Conservation (phyloP, 306 rosid genomes). For the Trifolium fragiferum region DNA sequence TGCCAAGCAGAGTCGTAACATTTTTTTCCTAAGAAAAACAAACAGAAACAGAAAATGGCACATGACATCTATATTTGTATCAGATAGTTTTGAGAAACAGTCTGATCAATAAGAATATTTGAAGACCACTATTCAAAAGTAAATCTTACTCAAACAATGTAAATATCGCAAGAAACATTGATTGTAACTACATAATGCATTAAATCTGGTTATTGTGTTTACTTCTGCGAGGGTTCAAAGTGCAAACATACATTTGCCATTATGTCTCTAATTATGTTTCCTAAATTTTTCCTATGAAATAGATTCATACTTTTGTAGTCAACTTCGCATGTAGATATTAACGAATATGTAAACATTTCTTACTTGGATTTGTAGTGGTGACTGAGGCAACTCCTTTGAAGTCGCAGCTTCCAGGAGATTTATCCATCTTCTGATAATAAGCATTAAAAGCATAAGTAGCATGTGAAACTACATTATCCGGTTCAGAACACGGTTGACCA, state of each 20-base stretch:
- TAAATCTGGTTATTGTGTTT: neutral
- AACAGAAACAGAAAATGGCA: no score
- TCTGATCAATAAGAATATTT: no score
- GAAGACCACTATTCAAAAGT: no score
- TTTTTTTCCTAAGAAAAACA: no score
- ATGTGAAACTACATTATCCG: conserved; percentile 73
- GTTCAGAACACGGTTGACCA: conserved; percentile 84
- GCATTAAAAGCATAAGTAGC: conserved; percentile 90
- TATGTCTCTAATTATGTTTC: neutral
- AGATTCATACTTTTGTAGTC: conserved; percentile 1
- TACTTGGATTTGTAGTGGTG: conserved; percentile 97
- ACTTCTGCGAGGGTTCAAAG: neutral
- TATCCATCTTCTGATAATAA: conserved; percentile 79
- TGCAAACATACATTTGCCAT: neutral
- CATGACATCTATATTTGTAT: no score
- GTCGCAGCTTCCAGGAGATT: conserved; percentile 84
- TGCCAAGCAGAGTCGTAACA: no score
- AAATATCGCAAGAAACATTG: neutral
- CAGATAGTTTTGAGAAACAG: no score
- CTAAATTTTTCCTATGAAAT: neutral
- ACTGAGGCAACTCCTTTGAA: conserved; percentile 92
- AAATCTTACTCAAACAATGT: neutral
- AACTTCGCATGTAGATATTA: conserved; percentile 21
- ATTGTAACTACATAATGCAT: neutral
- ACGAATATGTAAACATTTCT: conserved; percentile 37